Base-by-base conservation (phyloP, 768 basidiomycete genomes). In the Termitomyces sp. region DNA sequence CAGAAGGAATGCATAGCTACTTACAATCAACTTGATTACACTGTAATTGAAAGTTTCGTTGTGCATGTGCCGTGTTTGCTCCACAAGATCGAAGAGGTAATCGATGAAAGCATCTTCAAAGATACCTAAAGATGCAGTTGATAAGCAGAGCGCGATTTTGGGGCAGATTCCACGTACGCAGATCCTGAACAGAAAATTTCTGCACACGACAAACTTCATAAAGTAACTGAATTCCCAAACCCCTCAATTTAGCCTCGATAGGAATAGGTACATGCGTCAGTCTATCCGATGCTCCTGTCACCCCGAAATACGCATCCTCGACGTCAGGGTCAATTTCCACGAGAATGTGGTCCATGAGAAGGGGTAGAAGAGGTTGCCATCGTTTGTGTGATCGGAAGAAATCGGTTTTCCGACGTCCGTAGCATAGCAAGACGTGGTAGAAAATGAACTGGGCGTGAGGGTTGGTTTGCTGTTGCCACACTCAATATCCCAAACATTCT, bases 41-140 rank as follows among this genome's bases (percentile, higher is more conserved):
- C 91, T 87, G 69, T 98, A 98, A 66, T 98, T 98, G 72, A 98
- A 88, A 0, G 87, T 84, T 60, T 99, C 97, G 65, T 98, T 95
- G 1, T 85, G 83, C 75, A 91, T 84, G 61, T 88, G 81, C 47
- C 91, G 79, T 0, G 97, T 98, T 64, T 90, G 85, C 69, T 99
- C 97, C 39, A 99, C 92, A 44, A 98, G 82, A 52, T 96, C 90
- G 64, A 97, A 96, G 47, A 99, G 72, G 65, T 87, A 83, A 59
- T 94, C 91, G 48, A 99, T 86, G 70, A 98, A 97, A 0, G 75
- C 51, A 61, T 96, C 90, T 62, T 82, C 79, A 67, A 97, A 98
- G 48, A 88, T 77, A 41, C 79, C 94, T 96, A 63, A 4, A 54
- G n/a, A 41, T 45, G 31, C 45, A 39, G 18, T 33, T 46, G 29